A percentile compares a stretch with the other conserved stretches of the same genome.
These are phyloP conservation scores for Croton setiger DNA, from an alignment of 441 rosid species.

Conservation along the genomic window DNA sequence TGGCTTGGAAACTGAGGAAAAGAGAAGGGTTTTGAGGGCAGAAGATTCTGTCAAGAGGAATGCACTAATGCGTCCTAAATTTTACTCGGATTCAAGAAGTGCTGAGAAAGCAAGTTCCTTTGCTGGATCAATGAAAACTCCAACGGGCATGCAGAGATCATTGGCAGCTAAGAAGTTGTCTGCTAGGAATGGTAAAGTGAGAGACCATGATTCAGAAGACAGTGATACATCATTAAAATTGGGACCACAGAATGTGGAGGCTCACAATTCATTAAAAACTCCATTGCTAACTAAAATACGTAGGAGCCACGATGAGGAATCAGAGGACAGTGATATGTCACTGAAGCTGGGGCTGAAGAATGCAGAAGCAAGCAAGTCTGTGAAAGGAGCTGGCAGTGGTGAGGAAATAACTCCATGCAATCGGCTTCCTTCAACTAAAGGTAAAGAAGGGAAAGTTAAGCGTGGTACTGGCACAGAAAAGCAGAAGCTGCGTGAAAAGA, in stretches of 20 bases:
- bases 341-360: conserved; percentile 39
- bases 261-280: conserved; percentile 11
- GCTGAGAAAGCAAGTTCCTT: conserved; percentile 37
- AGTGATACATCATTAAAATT: conserved; percentile 24
- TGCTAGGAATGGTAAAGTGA: conserved; percentile 16
- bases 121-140: conserved; percentile 38
- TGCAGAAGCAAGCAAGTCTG: conserved; percentile 29
- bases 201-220: conserved; percentile 25
- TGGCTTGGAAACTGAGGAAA: conserved; percentile 37
- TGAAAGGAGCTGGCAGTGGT: conserved; percentile 34
- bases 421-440: conserved; percentile 30
- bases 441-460: conserved; percentile 60
- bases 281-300: conserved; percentile 33
- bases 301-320: conserved; percentile 38
- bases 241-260: conserved; percentile 19
- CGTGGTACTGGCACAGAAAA: conserved; percentile 96
- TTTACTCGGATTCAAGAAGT: conserved; percentile 38
- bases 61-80: conserved; percentile 33
- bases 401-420: conserved; percentile 41
- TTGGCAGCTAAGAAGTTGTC: conserved; percentile 14
- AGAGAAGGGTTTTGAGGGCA: conserved; percentile 35
- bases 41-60: conserved; percentile 45
- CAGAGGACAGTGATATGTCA: conserved; percentile 57
- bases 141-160: conserved; percentile 31
- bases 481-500: conserved; percentile 88